phyloP scores from a whole-genome alignment of 1,139 yeast genomes.

The Geotrichum bryndzae region DNA sequence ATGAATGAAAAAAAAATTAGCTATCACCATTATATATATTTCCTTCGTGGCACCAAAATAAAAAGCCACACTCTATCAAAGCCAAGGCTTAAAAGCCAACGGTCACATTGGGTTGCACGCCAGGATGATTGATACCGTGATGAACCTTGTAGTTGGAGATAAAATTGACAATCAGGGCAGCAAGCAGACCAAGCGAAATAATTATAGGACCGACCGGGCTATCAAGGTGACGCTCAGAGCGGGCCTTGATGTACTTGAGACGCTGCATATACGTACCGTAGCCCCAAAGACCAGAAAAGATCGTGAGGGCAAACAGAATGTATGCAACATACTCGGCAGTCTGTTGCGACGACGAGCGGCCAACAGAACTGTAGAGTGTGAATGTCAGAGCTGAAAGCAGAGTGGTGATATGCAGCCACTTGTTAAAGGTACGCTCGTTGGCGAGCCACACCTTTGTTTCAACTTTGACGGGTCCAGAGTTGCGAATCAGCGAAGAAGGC shows the following conservation, averaged over 20 bases:
- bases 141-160: constrained; percentile 14
- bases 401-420: constrained; percentile 93
- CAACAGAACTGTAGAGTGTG: constrained; percentile 72
- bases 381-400: constrained; percentile 82
- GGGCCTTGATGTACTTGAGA: constrained; percentile 63
- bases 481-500: constrained; percentile 73
- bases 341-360: constrained; percentile 44
- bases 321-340: constrained; percentile 57
- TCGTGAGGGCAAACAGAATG: constrained; percentile 68
- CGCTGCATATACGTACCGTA: constrained; percentile 69
- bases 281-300: constrained; percentile 87
- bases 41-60: not conserved
- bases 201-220: constrained; percentile 83
- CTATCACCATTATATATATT: too few species aligned
- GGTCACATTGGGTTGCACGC: not conserved
- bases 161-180: constrained; percentile 68
- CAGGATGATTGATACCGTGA: not conserved
- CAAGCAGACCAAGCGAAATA: constrained; percentile 61
- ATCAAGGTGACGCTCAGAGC: constrained; percentile 85
- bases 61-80: not conserved
- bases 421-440: constrained; percentile 91
- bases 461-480: constrained; percentile 85
- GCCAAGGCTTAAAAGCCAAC: not conserved
- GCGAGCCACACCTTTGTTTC: constrained; percentile 99
- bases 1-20: too few species aligned